Evolutionary conservation across 2,329 filamentous ascomycete genomes (phyloP), one percentile per base, ranked within the genome.

Genomic region (Colletotrichum sp.): DNA sequence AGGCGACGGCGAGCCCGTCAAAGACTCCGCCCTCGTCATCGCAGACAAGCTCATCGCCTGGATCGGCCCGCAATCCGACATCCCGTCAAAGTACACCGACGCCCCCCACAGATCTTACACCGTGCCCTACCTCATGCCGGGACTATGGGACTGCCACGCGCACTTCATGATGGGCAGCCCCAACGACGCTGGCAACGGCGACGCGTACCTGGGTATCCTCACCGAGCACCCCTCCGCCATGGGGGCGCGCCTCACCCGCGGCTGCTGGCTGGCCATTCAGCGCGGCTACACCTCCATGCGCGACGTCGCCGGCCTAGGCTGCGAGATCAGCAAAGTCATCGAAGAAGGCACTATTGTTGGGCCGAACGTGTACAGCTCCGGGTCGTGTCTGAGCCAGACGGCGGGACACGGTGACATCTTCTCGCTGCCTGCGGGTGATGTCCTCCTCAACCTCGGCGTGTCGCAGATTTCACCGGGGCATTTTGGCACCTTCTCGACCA

Each of bases 101-200:
- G 78, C 75, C 3, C 75, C 81, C 5, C 80, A 83, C 73, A 83
- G 79, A 78, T 43, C 71, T 63, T 78, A 80, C 2, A 78, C 82
- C n/a, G 85, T 89, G 12, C 84, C 85, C 0, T 85, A 87, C 10
- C 79, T 89, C 9, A 86, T 90, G 82, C 88, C 89, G 0, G 89
- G 89, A 4, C 83, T 91, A 18, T 90, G 88, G 88, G 89, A 91
- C 74, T 87, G 84, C 76, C 88, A 90, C 79, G 83, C 85, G 1
- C 89, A 90, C 79, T 88, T 87, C 76, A 77, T 83, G 6, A 88
- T 86, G 16, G 76, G 79, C 2, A 78, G 78, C 77, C 61, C 79
- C 80, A 4, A 38, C 9, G 80, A 76, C 43, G 81, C 80, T 0
- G 74, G 79, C 4, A 78, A 79, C 13, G 21, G 21, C 8, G 75